These are phyloP conservation scores for Mallotus repandus DNA, from an alignment of 441 rosid genomes.

Conservation along the genomic window DNA sequence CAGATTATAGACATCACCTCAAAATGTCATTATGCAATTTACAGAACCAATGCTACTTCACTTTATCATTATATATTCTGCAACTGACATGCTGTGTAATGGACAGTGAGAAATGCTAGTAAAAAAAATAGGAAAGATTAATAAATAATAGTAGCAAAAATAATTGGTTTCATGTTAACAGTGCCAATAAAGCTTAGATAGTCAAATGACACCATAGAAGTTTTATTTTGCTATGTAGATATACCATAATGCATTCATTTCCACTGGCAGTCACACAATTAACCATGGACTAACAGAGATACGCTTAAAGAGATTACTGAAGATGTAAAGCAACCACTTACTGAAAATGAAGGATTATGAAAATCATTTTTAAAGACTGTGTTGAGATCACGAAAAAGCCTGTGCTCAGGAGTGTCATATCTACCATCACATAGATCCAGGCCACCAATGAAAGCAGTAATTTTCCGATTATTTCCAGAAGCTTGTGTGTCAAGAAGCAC, in stretches of 20 bases:
- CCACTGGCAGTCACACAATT: background rate
- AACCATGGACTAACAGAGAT: background rate
- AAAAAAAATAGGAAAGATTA: background rate
- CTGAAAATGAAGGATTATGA: constrained; percentile 75
- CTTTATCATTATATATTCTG: too few species aligned
- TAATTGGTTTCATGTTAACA: background rate
- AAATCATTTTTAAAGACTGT: constrained; percentile 55
- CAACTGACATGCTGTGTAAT: background rate
- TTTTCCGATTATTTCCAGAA: constrained; percentile 54
- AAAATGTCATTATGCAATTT: background rate
- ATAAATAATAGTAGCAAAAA: background rate
- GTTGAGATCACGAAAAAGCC: constrained; percentile 55
- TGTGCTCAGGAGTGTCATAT: constrained; percentile 82
- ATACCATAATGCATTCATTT: background rate
- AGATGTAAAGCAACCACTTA: constrained; percentile 27
- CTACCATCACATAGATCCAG: constrained; percentile 80
- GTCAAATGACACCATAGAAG: background rate
- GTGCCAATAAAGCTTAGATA: background rate
- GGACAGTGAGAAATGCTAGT: background rate
- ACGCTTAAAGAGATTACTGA: background rate
- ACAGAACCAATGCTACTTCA: background rate
- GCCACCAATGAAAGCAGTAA: constrained; percentile 78
- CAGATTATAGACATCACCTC: background rate
- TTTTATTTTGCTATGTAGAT: background rate
- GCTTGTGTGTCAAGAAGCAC: constrained; percentile 68